Percentiles rank a stretch among this genome's conserved stretches.
These are phyloP conservation scores for Thelephora terrestris DNA, from an alignment of 1,284 basidiomycete species.

Conservation along the genomic window DNA sequence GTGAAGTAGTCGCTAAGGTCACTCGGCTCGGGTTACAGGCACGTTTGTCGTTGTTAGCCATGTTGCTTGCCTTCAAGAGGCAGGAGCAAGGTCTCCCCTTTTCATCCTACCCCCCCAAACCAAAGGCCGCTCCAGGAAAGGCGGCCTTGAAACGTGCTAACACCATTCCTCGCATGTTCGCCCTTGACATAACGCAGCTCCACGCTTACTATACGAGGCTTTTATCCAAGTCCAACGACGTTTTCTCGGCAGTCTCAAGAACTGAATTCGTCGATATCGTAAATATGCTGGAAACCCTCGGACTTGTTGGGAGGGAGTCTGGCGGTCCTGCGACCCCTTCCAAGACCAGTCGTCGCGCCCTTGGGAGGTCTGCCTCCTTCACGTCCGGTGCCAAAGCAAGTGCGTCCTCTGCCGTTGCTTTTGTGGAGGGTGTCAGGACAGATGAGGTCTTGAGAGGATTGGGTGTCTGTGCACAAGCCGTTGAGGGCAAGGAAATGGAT, in stretches of 20 bases:
- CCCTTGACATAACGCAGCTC: constrained; percentile 47
- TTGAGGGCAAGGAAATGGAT: constrained; percentile 26
- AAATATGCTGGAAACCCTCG: constrained; percentile 61
- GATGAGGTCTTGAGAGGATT: constrained; percentile 60
- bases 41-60: constrained; percentile 52
- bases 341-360: constrained; percentile 31
- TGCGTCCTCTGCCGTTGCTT: constrained; percentile 36
- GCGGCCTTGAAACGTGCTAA: constrained; percentile 41
- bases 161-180: constrained; percentile 14
- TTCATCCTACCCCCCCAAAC: constrained; percentile 18
- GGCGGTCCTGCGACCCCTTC: constrained; percentile 26
- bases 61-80: constrained; percentile 55
- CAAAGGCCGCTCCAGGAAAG: constrained; percentile 24
- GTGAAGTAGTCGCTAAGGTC: constrained; percentile 56
- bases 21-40: constrained; percentile 60
- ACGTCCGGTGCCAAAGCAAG: constrained; percentile 24
- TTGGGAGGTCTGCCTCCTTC: constrained; percentile 52
- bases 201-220: constrained; percentile 53
- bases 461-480: constrained; percentile 32
- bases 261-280: constrained; percentile 68
- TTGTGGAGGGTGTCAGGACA: constrained; percentile 46
- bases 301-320: constrained; percentile 40
- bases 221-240: constrained; percentile 39
- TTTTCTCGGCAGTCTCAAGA: constrained; percentile 56
- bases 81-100: constrained; percentile 46